Conservation (phyloP, 2,329 filamentous ascomycete genomes). For the Ascochyta fabae region DNA sequence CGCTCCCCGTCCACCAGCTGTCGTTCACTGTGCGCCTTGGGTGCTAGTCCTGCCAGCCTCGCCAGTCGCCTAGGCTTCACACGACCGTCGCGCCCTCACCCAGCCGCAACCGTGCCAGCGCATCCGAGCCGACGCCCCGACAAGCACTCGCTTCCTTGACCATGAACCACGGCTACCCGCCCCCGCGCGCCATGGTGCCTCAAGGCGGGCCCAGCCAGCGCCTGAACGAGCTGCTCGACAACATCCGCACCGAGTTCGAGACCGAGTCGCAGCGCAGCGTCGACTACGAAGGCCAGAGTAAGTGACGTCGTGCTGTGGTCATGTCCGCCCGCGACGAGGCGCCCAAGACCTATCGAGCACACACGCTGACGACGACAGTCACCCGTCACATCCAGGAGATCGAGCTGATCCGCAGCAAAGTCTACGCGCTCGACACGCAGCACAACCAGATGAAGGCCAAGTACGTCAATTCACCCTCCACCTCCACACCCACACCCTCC, state of each 20-base stretch:
- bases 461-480: conserved; percentile 61
- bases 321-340: too few relatives aligned
- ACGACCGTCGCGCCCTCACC: conserved; percentile 24
- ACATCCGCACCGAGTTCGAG: conserved; percentile 90
- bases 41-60: conserved; percentile 19
- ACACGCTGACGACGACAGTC: conserved; percentile 61
- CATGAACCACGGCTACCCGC: conserved; percentile 74
- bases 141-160: conserved; percentile 18
- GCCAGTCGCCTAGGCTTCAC: conserved; percentile 22
- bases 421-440: conserved; percentile 89
- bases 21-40: conserved; percentile 13
- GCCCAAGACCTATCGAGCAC: neutral
- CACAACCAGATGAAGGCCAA: conserved; percentile 90
- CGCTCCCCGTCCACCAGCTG: conserved; percentile 6
- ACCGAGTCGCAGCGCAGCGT: conserved; percentile 79
- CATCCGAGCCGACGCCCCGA: conserved; percentile 13
- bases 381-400: conserved; percentile 92
- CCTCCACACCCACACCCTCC: neutral
- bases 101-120: conserved; percentile 9
- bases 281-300: conserved; percentile 93
- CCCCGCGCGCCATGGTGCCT: conserved; percentile 77
- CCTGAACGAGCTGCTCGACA: conserved; percentile 89
- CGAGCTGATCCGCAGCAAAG: conserved; percentile 90
- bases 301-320: conserved; percentile 53
- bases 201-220: conserved; percentile 69